Evolutionary conservation across 1,284 basidiomycete species (phyloP), one percentile per base, ranked within the genome.

Genomic region (Bjerkandera adusta): DNA sequence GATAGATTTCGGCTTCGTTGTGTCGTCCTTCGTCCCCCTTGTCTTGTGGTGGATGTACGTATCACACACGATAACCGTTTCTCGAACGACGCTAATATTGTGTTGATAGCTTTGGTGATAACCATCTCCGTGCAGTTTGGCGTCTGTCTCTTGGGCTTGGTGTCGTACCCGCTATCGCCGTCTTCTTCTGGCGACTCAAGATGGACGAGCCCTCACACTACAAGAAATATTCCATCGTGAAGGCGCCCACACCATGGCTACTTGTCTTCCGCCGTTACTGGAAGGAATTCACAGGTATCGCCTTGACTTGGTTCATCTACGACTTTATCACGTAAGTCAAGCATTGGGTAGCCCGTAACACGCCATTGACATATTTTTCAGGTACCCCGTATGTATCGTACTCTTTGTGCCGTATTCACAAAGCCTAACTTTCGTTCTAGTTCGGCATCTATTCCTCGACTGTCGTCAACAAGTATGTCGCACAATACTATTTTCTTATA

Each of bases 71-170:
- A 13, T 41, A 10, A 5, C 21, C 13, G 20, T 30, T 32, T 7
- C 22, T 40, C n/a, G 15, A 32, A 36, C 16, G 29, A 38, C 18
- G 29, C 22, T 2, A 13, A 32, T 20, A 27, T 22, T 15, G 10
- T 24, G 21, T 22, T 29, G 21, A n/a, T 35, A 87, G 84, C 52
- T 93, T 88, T 53, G 88, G 91, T 29, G 67, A 82, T 47, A 64
- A 89, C 53, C 91, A 94, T 60, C 79, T 95, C 24, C 79, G 88
- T 20, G 85, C 84, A 4, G 87, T 91, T 4, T 96, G 92, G 94
- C 85, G 95, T 45, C 64, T 93, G 30, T 89, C 91, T 3, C 78
- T 97, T 24, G 92, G 91, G n/a, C 74, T 97, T 10, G 95, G 94
- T 35, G 71, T 86, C 33, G 65, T 97, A 43, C 92, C 93, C 20